Conservation (phyloP, 1,139 yeast species). For the Hemisphaericaspora xylofermentans region DNA sequence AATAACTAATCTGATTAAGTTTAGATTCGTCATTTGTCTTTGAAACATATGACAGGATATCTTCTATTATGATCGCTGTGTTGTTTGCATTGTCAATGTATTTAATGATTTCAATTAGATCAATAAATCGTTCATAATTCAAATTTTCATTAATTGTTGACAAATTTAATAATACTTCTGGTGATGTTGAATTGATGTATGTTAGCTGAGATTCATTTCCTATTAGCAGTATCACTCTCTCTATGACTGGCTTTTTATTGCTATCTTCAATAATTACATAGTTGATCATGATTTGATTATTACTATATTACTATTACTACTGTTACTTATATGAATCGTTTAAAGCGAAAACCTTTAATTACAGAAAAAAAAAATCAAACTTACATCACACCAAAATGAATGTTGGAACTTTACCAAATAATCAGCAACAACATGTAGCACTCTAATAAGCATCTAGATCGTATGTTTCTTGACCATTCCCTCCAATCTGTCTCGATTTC, state of each 20-base stretch:
- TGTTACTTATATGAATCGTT: too few species aligned
- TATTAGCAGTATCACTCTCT: constrained; percentile 3
- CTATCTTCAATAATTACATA: constrained; percentile 5
- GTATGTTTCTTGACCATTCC: too few species aligned
- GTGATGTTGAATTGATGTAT: constrained; percentile 13
- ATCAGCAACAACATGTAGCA: too few species aligned
- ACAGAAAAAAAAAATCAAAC: too few species aligned
- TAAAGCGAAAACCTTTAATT: too few species aligned
- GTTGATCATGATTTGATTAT: constrained; percentile 4
- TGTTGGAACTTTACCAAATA: too few species aligned
- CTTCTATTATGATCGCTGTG: constrained; percentile 8
- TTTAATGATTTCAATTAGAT: constrained; percentile 5
- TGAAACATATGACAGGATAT: constrained; percentile 3
- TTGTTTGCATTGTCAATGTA: not conserved
- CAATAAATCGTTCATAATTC: constrained; percentile 11
- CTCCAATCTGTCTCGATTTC: too few species aligned
- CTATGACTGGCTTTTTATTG: constrained; percentile 6
- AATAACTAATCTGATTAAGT: not conserved
- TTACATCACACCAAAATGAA: too few species aligned
- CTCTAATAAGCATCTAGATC: too few species aligned
- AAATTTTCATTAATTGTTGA: constrained; percentile 2
- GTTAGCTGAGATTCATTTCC: constrained; percentile 4
- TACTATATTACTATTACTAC: too few species aligned
- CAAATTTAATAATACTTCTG: constrained; percentile 8
- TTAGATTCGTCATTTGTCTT: not conserved